A percentile compares a stretch with the other conserved stretches of the same genome.
Evolutionary conservation across 192 early-diverging fungal genomes (phyloP).

Genomic region (Physocladia obscura): DNA sequence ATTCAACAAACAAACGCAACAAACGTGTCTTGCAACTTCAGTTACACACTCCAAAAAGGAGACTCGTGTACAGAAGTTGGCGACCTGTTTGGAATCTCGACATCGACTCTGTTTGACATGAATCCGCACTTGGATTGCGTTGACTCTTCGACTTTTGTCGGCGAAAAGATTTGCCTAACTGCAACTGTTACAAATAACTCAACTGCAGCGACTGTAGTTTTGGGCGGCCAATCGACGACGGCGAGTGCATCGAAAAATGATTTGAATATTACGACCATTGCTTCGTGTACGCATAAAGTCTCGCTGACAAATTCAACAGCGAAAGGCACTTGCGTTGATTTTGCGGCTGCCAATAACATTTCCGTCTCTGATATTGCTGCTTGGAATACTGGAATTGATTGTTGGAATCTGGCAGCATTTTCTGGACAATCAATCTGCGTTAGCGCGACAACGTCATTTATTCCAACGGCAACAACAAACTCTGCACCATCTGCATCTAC

Average conservation of each 20-base stretch:
- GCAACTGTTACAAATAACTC: not conserved
- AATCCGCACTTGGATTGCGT: not conserved
- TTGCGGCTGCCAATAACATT: not conserved
- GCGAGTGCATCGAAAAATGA: not conserved
- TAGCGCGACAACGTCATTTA: not conserved
- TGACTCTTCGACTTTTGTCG: not conserved
- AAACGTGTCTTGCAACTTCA: not conserved
- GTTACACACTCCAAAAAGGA: not conserved
- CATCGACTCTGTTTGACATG: not conserved
- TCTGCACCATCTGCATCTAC: not conserved
- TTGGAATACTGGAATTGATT: slow-evolving; percentile 1
- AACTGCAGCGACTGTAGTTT: not conserved
- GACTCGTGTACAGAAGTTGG: not conserved
- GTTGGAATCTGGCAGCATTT: not conserved
- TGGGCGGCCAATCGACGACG: not conserved
- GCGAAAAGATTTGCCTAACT: not conserved
- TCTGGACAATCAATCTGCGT: not conserved
- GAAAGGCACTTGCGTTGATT: not conserved
- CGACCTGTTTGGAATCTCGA: not conserved
- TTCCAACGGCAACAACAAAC: not conserved
- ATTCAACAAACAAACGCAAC: no score
- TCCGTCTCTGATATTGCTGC: not conserved
- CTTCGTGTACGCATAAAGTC: not conserved
- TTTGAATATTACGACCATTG: not conserved
- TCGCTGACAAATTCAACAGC: not conserved